Percentiles rank a stretch among this genome's conserved stretches.
These are phyloP conservation scores for Hypomontagnella submonticulosa DNA, from an alignment of 495 filamentous ascomycete species.

Conservation along the genomic window DNA sequence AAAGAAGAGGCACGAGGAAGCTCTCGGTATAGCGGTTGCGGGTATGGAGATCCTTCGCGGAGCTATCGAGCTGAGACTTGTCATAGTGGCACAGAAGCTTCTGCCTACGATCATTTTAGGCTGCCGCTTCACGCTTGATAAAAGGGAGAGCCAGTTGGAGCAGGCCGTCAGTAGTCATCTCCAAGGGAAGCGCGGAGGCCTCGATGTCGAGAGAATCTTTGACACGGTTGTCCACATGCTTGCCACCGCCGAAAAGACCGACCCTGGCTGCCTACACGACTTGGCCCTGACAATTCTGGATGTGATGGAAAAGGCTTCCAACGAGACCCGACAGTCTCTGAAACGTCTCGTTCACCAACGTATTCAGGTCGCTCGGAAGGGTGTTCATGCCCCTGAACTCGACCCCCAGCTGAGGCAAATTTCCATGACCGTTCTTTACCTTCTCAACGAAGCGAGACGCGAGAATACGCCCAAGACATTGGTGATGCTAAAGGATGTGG, in stretches of 20 bases:
- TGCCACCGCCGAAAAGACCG: background rate
- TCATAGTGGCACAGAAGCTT: background rate
- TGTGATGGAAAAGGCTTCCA: background rate
- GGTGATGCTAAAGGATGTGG: background rate
- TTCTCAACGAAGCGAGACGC: background rate
- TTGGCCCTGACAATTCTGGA: background rate
- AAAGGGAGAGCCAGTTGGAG: background rate
- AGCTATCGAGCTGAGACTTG: conserved; percentile 3
- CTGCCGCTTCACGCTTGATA: background rate
- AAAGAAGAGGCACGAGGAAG: conserved; percentile 1
- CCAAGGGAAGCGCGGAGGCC: background rate
- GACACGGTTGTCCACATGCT: conserved; percentile 9
- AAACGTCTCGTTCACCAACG: background rate
- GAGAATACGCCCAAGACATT: background rate
- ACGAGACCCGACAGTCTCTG: background rate
- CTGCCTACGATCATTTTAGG: background rate
- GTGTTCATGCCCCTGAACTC: conserved; percentile 4
- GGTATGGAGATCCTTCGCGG: conserved; percentile 1
- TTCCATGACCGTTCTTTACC: background rate
- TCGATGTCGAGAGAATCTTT: conserved; percentile 8
- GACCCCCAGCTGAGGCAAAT: conserved; percentile 1
- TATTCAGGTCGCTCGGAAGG: conserved; percentile 6
- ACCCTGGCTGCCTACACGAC: background rate
- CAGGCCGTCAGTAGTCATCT: background rate
- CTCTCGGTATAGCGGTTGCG: conserved; percentile 2